Evolutionary conservation across 2,329 filamentous ascomycete species (phyloP), one percentile per base, ranked within the genome.

Genomic region (Nigrograna mackinnonii): DNA sequence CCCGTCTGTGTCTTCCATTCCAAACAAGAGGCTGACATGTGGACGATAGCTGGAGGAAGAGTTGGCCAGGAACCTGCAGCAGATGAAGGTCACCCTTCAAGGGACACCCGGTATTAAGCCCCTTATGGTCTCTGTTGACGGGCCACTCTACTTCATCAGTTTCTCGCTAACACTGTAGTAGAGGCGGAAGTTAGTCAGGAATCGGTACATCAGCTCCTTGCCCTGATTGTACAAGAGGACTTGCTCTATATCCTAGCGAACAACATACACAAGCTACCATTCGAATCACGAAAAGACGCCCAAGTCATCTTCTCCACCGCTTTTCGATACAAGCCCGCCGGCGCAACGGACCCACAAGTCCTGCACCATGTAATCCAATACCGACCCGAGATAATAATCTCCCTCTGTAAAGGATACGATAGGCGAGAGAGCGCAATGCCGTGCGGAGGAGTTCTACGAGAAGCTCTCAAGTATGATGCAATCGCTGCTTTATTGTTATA

Each of bases 281-380:
- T 99, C 75, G 94, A 99, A 74, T 89, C 91, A 26, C 86, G 92
- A 62, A 97, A 96, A 75, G 92, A 96, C 64, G 89, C 89, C 11
- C 92, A 96, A 67, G 89, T 94, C 50, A 94, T 96, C 66, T 94
- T 97, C 73, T 96, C 91, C 30, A 94, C 92, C 68, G 87, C 95
- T 55, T 90, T 96, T 66, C 89, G 91, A 53, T 96, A 94, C 76
- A 88, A 89, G 51, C 87, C 87, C 5, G 82, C 80, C 32, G 81
- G 80, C 2, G 83, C 85, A 16, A 77, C 80, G 53, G 89, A 95
- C 49, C 90, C 91, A 0, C 83, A 91, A 37, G 91, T 94, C 19
- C 79, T 99, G 43, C 87, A 89, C 54, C 95, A 95, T 66, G 87
- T 96, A 45, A 86, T 95, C 50, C 86, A 89, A 61, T 86, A 89